A percentile compares a stretch with the other conserved stretches of the same genome.
Evolutionary conservation across 2,329 filamentous ascomycete species (phyloP).

Genomic region (Triangularia verruculosa): DNA sequence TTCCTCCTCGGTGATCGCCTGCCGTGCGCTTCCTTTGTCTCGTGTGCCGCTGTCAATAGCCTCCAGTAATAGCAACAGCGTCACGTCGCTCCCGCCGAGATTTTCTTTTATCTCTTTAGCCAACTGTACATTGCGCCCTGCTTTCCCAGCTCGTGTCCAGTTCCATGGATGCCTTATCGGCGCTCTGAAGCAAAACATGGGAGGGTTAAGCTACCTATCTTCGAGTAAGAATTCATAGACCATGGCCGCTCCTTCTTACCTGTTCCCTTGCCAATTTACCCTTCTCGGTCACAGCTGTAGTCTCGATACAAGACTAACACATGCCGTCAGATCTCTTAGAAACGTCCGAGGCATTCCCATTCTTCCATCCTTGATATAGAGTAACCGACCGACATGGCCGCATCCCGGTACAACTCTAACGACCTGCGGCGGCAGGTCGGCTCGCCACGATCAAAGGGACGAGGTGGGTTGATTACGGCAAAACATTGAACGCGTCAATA

Average conservation of each 20-base stretch:
- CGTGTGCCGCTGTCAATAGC: not conserved
- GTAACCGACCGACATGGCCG: conserved; percentile 39
- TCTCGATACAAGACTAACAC: conserved; percentile 15
- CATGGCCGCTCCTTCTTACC: not conserved
- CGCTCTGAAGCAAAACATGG: conserved; percentile 47
- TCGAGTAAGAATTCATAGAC: conserved; percentile 43
- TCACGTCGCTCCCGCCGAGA: not conserved
- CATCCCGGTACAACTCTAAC: conserved; percentile 44
- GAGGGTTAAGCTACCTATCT: conserved; percentile 40
- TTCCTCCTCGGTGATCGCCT: not conserved
- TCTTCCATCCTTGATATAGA: conserved; percentile 16
- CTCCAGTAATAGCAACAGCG: not conserved
- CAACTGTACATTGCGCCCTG: conserved; percentile 12
- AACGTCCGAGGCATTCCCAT: conserved; percentile 36
- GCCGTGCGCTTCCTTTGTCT: not conserved
- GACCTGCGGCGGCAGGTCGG: conserved; percentile 53
- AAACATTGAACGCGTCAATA: not conserved
- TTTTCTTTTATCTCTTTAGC: not conserved
- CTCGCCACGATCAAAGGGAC: conserved; percentile 55
- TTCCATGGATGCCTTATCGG: conserved; percentile 44
- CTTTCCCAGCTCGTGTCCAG: conserved; percentile 14
- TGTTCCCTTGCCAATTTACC: conserved; percentile 7
- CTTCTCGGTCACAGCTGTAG: not conserved
- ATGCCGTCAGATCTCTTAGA: conserved; percentile 42
- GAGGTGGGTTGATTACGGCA: conserved; percentile 30